Evolutionary conservation across 129 eudicot genomes (phyloP).

Genomic region (Artemisia argyi): DNA sequence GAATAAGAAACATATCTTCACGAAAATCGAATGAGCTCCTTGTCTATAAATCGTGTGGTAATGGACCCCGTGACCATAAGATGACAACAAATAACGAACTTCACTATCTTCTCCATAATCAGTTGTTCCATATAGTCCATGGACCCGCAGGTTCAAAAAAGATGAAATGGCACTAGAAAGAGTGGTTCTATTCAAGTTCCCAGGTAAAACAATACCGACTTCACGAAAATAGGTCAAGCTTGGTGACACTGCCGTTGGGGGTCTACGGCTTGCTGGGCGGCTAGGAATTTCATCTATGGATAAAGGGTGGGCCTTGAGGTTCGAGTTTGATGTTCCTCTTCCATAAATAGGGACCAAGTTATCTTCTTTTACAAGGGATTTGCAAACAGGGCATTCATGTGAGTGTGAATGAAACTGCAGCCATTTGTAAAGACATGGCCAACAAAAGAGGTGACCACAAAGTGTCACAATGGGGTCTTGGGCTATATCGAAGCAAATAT

Average conservation of each 20-base stretch:
- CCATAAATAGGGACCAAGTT: conserved; percentile 74
- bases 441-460: conserved; percentile 81
- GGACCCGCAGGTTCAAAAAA: conserved; percentile 43
- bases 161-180: conserved; percentile 51
- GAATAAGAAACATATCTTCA: conserved; percentile 48
- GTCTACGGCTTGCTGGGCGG: conserved; percentile 69
- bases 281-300: conserved; percentile 46
- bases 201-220: conserved; percentile 40
- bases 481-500: conserved; percentile 73
- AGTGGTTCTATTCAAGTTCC: conserved; percentile 47
- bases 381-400: conserved; percentile 68
- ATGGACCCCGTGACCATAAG: conserved; percentile 55
- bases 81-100: conserved; percentile 41
- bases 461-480: conserved; percentile 74
- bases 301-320: conserved; percentile 27
- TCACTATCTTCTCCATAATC: conserved; percentile 53
- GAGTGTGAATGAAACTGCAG: conserved; percentile 59
- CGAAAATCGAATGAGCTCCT: conserved; percentile 32
- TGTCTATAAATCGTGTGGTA: conserved; percentile 42
- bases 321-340: conserved; percentile 52
- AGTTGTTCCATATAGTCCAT: conserved; percentile 54
- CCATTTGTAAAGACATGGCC: conserved; percentile 83
- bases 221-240: conserved; percentile 41
- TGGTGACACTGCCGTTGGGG: conserved; percentile 57
- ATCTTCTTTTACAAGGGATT: conserved; percentile 55